Base-by-base conservation (phyloP, 2,329 filamentous ascomycete species). In the Aureobasidium mangrovei region DNA sequence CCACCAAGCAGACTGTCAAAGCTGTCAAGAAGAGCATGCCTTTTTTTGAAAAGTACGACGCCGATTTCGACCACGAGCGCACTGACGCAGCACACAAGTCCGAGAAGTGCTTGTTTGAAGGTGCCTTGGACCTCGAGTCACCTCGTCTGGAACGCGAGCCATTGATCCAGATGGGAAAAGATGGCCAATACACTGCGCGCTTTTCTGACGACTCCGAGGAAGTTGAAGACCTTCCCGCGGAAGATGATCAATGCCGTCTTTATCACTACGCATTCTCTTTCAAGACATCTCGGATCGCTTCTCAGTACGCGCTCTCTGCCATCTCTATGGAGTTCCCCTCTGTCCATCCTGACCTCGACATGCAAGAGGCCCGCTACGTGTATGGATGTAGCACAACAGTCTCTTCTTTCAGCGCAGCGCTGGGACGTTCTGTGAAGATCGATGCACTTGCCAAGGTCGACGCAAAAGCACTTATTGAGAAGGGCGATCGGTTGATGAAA, bases 251-350 rank as follows among this genome's bases (percentile, higher is more conserved):
- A 64, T 87, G 83, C 56, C 76, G 83, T 4, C 71, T 88, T 0
- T 87, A 86, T 65, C 86, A 86, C 62, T 86, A 85, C 63, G 73
- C 74, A 36, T 86, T 87, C 61, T 69, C 72, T 1, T 65, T 85
- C 1, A 44, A 61, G 0, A 60, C 61, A 3, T 55, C 54, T 24
- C 40, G 53, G 10, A 84, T 86, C 40, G 73, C 71, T 0, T 74
- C 83, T 44, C 81, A 87, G 60, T 86, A 82, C 71, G 82, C 81
- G 0, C 69, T 88, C 1, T 77, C 80, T 0, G 74, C 79, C 1
- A 80, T 87, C 40, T 78, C 83, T 0, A 83, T 87, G 55, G 84
- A 88, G 58, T 87, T 87, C 49, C 84, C 84, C 0, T 79, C 79
- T 0, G 67, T 85, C 0, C 74, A 77, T 0, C 74, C 79, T 1